Percentiles rank a stretch among this genome's conserved stretches.
Conservation (phyloP, 2,329 filamentous ascomycete species). For the Penicillium sp. region DNA sequence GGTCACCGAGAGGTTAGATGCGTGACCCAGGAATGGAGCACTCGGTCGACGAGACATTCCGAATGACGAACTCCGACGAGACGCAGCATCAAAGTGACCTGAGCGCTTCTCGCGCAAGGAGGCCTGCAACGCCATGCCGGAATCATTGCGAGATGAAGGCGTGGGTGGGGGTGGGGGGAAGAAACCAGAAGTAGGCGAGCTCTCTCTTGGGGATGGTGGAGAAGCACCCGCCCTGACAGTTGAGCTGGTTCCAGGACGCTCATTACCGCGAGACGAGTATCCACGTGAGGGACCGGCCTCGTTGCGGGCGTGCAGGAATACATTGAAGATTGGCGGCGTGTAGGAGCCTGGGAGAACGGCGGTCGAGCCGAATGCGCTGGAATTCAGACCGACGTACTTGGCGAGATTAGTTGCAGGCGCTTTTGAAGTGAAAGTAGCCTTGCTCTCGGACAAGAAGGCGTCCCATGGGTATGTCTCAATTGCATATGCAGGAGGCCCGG, state of each 20-base stretch:
- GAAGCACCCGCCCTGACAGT: conserved; percentile 51
- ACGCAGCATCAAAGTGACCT: conserved; percentile 79
- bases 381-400: conserved; percentile 87
- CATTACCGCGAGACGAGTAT: conserved; percentile 48
- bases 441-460: conserved; percentile 83
- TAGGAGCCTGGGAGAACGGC: conserved; percentile 54
- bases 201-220: conserved; percentile 57
- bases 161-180: conserved; percentile 77
- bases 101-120: conserved; percentile 93
- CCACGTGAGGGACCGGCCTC: conserved; percentile 55
- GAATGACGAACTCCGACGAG: conserved; percentile 92
- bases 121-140: conserved; percentile 81
- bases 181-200: conserved; percentile 75
- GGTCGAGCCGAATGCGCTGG: conserved; percentile 75
- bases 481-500: conserved; percentile 89
- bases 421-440: conserved; percentile 73
- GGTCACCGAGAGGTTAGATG: conserved; percentile 48
- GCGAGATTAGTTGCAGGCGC: conserved; percentile 72
- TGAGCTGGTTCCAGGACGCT: conserved; percentile 75
- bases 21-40: conserved; percentile 70
- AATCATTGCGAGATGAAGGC: conserved; percentile 85
- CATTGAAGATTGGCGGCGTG: conserved; percentile 79
- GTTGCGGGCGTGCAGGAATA: conserved; percentile 75
- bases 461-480: conserved; percentile 91
- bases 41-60: conserved; percentile 69